Base-by-base conservation (phyloP, 805 yeast genomes). In the Sungouiozyma ichnusensis region DNA sequence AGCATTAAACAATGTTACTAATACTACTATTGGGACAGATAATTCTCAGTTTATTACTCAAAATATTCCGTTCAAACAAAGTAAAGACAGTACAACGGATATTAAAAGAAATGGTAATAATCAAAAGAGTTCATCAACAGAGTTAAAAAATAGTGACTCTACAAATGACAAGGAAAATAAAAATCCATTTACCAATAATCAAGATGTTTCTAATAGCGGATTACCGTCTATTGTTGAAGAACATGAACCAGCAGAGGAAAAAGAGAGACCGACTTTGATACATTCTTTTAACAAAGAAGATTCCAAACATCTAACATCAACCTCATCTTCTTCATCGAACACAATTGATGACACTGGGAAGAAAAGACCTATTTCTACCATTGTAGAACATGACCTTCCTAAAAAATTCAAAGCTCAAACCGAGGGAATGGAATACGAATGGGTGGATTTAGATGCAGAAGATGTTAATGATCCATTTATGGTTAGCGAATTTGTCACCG, bases 401-500 rank as follows among this genome's bases (percentile, higher is more conserved):
- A 61, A 61, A 37, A 61, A 61, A 41, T 58, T 59, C 40, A 61
- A 59, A 45, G 58, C 57, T 2, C 53, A 58, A 37, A 51, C 47
- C 29, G 63, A 50, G 36, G 52, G 58, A 42, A 58, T 53, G 45
- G 67, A 62, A 36, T 66, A 64, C 39, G 64, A 64, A 38, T 68
- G 87, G 85, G 87, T 81, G 55, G 90, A 83, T 61, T 64, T 83
- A 41, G 94, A 83, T 58, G 82, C 78, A 37, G 90, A 81, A 55
- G 94, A 83, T 59, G 62, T 67, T 37, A 84, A 81, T 55, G 94
- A 83, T 60, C 90, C 90, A 16, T 65, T 85, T 47, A 88, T 90
- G 96, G 97, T 85, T 27, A 77, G 87, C 47, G 98, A 90, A 66
- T 90, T 88, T 62, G 95, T 84, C 42, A 74, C 68, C 47, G 97